phyloP scores from a whole-genome alignment of 148 eudicot genomes.

The Rhododendron vialii region DNA sequence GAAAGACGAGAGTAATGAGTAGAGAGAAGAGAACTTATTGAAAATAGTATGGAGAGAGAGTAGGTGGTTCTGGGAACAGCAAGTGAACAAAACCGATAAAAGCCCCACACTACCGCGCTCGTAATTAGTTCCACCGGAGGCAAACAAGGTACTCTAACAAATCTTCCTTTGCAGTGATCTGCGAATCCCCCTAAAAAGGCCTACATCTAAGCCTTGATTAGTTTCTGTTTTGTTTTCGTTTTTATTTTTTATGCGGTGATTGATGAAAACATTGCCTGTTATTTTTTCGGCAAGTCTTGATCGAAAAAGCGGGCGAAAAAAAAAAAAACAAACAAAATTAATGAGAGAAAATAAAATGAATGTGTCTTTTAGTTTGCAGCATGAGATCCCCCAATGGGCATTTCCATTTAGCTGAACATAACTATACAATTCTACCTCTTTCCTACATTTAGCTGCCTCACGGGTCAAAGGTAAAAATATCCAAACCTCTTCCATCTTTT shows the following conservation, averaged over 20 bases:
- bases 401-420: slow-evolving; percentile 13
- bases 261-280: not conserved
- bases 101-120: not conserved
- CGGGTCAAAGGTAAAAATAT: slow-evolving; percentile 8
- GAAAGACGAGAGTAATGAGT: not conserved
- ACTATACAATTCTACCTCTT: slow-evolving; percentile 7
- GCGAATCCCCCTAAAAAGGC: not conserved
- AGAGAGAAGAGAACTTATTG: not conserved
- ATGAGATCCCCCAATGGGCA: slow-evolving; percentile 4
- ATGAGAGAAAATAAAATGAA: not conserved
- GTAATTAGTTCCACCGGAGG: not conserved
- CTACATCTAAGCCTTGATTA: not conserved
- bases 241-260: not conserved
- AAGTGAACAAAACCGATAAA: too few relatives aligned
- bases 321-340: not conserved
- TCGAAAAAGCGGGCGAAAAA: not conserved
- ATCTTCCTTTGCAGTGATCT: not conserved
- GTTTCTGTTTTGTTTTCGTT: not conserved
- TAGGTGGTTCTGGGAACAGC: not conserved
- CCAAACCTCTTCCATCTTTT: not conserved
- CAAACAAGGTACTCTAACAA: not conserved
- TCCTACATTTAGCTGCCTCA: slow-evolving; percentile 13
- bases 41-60: not conserved
- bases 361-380: slow-evolving; percentile 10
- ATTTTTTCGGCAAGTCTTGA: not conserved